Evolutionary conservation across 441 rosid genomes (phyloP).

Genomic region (Croton laevigatus): DNA sequence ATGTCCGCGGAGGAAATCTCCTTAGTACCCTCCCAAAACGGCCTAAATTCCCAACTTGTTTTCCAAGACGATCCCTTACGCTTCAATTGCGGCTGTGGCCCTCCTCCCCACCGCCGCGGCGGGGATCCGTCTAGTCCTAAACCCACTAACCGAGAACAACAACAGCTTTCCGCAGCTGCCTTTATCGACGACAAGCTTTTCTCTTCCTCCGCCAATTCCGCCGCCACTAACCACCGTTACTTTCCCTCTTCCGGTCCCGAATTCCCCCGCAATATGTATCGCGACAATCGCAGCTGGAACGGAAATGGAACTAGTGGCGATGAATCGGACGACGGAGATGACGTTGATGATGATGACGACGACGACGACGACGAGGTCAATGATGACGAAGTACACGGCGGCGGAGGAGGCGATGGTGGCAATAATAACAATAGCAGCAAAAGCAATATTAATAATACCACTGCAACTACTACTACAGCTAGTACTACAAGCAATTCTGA

Average conservation of each 20-base stretch:
- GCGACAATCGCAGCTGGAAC: slow-evolving; percentile 35
- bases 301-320: slow-evolving; percentile 41
- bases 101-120: slow-evolving; percentile 25
- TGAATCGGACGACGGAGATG: slow-evolving; percentile 55
- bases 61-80: slow-evolving; percentile 53
- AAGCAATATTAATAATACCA: background rate
- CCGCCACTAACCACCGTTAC: slow-evolving; percentile 36
- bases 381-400: slow-evolving; percentile 30
- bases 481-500: slow-evolving; percentile 13
- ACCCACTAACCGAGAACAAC: slow-evolving; percentile 39
- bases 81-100: slow-evolving; percentile 27
- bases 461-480: slow-evolving; percentile 15
- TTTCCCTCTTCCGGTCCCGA: slow-evolving; percentile 27
- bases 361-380: slow-evolving; percentile 34
- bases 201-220: slow-evolving; percentile 32
- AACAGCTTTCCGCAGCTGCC: slow-evolving; percentile 29
- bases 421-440: slow-evolving; percentile 27
- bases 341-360: slow-evolving; percentile 37
- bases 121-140: slow-evolving; percentile 28
- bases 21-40: slow-evolving; percentile 28
- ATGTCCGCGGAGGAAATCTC: slow-evolving; percentile 53
- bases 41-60: slow-evolving; percentile 43
- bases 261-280: slow-evolving; percentile 17
- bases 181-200: slow-evolving; percentile 56
- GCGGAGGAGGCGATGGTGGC: slow-evolving; percentile 17